Base-by-base conservation (phyloP, 2,329 filamentous ascomycete genomes). In the Acrocalymma vagum region DNA sequence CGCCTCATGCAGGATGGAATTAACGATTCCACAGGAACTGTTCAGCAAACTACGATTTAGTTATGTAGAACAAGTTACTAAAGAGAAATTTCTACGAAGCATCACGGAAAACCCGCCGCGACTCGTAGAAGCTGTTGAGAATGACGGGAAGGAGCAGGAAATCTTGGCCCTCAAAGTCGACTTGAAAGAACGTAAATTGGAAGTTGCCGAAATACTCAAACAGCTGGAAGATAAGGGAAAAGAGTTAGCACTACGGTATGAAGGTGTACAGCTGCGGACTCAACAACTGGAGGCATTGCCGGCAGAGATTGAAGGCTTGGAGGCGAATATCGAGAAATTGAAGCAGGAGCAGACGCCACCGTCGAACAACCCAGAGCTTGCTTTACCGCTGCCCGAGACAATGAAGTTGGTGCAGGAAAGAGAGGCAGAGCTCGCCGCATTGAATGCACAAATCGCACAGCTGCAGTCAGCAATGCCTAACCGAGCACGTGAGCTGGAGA, bases 61-160 rank as follows among this genome's bases (percentile, higher is more conserved):
- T 52, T 97, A 97, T 72, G 88, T 96, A 58, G 94, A 99, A 72
- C 94, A 97, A 76, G 91, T 97, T 49, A 97, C 93, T 29, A 99
- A 97, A 73, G 94, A 99, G 70, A 95, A 96, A 63, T 97, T 96
- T 70, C 86, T 99, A 38, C 89, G 91, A 55, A 86, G 89, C 51
- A 95, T 97, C 57, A 90, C 95, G 11, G 90, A 90, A 50, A 89
- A 96, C 50, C 90, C 92, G 32, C 94, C 93, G 0, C 79, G 92
- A 11, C 87, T 97, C 29, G 88, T 95, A 42, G 86, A 86, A 26
- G 83, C 86, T 28, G 81, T 85, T 57, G 92, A 97, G 63, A 97
- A 96, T 65, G 50, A 63, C 3, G 60, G 58, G 26, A 64, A 67
- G 41, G 69, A 70, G 40, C 77, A 80, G 41, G 85, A 90, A 45